Conservation (phyloP, 768 basidiomycete species). For the Ramaria sp. region DNA sequence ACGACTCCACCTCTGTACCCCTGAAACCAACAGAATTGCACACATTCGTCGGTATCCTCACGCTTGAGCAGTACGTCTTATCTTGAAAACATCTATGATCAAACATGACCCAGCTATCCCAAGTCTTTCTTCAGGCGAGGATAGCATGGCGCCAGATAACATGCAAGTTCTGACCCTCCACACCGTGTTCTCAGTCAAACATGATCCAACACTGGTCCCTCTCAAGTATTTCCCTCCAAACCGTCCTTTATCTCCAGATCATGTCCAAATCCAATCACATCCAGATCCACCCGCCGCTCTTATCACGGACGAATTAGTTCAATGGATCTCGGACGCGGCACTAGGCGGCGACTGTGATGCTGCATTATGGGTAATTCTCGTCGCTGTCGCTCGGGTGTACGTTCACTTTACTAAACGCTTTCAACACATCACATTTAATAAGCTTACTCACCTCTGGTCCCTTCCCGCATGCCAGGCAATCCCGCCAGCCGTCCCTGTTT, state of each 20-base stretch:
- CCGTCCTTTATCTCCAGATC: background rate
- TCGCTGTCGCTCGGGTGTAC: constrained; percentile 51
- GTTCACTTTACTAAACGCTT: constrained; percentile 18
- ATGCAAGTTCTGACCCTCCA: background rate
- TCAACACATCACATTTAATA: background rate
- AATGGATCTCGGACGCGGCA: constrained; percentile 64
- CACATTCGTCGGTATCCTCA: constrained; percentile 66
- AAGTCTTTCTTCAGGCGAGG: background rate
- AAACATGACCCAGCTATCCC: too few species aligned
- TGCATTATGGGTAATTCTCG: constrained; percentile 67
- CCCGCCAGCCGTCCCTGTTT: constrained; percentile 52
- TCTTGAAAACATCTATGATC: too few species aligned
- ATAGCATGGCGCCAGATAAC: background rate
- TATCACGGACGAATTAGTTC: constrained; percentile 44
- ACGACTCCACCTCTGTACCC: constrained; percentile 34
- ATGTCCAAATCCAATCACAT: background rate
- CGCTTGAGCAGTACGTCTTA: constrained; percentile 47
- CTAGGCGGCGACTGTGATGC: constrained; percentile 57
- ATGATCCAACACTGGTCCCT: constrained; percentile 9
- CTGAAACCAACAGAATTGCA: constrained; percentile 52
- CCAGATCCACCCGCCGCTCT: background rate
- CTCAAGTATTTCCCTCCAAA: constrained; percentile 13
- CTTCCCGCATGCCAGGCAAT: too few species aligned
- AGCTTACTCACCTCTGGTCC: background rate
- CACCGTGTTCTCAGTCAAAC: background rate